Base-by-base conservation (phyloP, 2,329 filamentous ascomycete genomes). In the Colletotrichum cuscutae region DNA sequence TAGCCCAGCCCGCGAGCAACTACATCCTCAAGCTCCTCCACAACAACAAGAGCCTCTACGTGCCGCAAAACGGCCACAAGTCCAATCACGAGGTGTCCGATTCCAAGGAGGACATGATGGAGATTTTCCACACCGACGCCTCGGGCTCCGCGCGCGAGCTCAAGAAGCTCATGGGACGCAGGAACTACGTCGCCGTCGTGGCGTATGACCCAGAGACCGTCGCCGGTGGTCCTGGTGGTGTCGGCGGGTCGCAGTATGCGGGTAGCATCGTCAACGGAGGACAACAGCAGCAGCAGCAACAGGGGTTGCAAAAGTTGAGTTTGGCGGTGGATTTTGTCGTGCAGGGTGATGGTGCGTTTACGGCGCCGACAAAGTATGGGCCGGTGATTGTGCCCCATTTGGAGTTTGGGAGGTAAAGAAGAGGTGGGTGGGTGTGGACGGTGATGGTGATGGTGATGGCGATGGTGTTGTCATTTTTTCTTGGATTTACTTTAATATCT, bases 41-140 rank as follows among this genome's bases (percentile, higher is more conserved):
- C 87, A 97, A 93, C 86, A 96, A 95, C 84, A 97, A 96, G 82
- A 90, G 94, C 49, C 90, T 98, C 32, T 99, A 98, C 82, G 89
- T 99, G 67, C 97, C 97, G 0, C 88, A 90, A 67, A 99, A 99
- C 82, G 96, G 96, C 1, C 91, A 95, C 69, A 89, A 90, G 76
- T 92, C 93, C 1, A 93, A 88, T 1, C 90, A 95, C 74, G 89
- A 92, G 75, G 89, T 94, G 1, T 93, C 92, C 1, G 97, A 99
- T 81, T 99, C 97, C 59, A 98, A 99, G 83, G 97, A 99, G 82
- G 97, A 99, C 84, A 99, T 99, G 97, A 97, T 99, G 94, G 97
- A 99, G 86, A 97, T 99, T 76, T 99, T 99, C 89, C 95, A 97
- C 78, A 94, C 93, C 8, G 97, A 99, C 78, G 95, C 97, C 19